Evolutionary conservation across 805 yeast genomes (phyloP).

Genomic region (Schwanniomyces yamadae): DNA sequence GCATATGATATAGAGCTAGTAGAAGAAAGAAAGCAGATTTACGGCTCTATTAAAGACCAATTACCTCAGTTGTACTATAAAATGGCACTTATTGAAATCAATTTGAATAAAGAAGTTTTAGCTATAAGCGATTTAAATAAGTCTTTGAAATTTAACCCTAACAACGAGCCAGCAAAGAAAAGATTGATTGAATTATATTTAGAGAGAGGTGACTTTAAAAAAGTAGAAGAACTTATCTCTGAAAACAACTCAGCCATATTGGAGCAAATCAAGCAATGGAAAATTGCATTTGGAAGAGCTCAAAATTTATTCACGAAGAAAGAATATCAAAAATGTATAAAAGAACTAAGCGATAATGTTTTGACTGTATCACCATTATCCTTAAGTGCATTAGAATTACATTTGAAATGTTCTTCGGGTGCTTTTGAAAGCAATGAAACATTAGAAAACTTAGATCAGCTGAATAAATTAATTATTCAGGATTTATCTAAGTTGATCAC

Average conservation of each 20-base stretch:
- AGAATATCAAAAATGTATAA: constrained; percentile 18
- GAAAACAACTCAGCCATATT: constrained; percentile 13
- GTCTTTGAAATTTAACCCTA: constrained; percentile 43
- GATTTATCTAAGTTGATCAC: constrained; percentile 28
- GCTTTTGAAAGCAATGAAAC: constrained; percentile 6
- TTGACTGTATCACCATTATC: constrained; percentile 44
- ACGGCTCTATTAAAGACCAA: constrained; percentile 10
- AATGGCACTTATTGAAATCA: constrained; percentile 59
- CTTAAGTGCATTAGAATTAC: constrained; percentile 32
- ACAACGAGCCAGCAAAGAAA: constrained; percentile 46
- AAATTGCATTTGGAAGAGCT: constrained; percentile 12
- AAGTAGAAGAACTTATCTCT: constrained; percentile 13
- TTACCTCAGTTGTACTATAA: constrained; percentile 53
- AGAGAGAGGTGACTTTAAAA: constrained; percentile 51
- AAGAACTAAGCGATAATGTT: constrained; percentile 23
- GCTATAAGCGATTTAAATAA: constrained; percentile 54
- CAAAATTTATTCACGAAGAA: constrained; percentile 9
- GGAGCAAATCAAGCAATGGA: constrained; percentile 18
- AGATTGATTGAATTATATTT: constrained; percentile 50
- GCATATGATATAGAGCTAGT: neutral
- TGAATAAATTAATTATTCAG: constrained; percentile 17
- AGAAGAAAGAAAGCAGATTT: constrained; percentile 1
- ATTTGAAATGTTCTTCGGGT: constrained; percentile 23
- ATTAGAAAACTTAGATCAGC: constrained; percentile 7
- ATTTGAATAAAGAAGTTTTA: constrained; percentile 50